Evolutionary conservation across 441 rosid genomes (phyloP).

Genomic region (Raphanus hybrid): DNA sequence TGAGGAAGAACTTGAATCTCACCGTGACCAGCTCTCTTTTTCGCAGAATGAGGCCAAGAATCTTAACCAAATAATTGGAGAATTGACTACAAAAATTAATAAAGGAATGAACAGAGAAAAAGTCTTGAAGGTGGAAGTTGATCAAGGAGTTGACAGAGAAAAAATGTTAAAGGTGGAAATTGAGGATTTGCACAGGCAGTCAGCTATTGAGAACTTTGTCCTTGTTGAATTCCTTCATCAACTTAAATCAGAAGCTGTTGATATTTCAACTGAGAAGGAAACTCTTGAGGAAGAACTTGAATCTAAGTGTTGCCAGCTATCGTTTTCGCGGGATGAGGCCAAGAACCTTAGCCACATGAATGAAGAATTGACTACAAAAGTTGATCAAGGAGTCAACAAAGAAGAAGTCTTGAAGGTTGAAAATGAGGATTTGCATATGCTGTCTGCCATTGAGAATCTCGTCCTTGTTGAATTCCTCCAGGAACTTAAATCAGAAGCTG

Average conservation of each 20-base stretch:
- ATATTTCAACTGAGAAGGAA: conserved; percentile 55
- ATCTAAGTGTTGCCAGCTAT: conserved; percentile 52
- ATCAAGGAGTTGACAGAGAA: no score
- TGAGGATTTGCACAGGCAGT: no score
- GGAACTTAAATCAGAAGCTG: conserved; percentile 65
- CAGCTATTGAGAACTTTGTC: conserved; percentile 58
- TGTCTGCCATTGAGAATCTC: neutral
- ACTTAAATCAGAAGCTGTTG: conserved; percentile 44
- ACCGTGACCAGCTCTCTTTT: conserved; percentile 50
- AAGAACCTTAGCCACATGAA: conserved; percentile 27
- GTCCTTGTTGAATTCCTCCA: conserved; percentile 65
- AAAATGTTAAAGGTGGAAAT: conserved; percentile 36
- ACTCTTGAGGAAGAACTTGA: conserved; percentile 55
- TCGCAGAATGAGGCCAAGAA: conserved; percentile 54
- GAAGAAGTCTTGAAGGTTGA: neutral
- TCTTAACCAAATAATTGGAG: conserved; percentile 51
- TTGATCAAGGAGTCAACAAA: neutral
- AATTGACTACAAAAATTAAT: neutral
- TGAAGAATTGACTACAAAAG: neutral
- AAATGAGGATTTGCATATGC: neutral
- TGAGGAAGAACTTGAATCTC: conserved; percentile 16
- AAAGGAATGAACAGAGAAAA: conserved; percentile 18
- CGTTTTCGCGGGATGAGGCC: conserved; percentile 50
- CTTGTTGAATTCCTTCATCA: conserved; percentile 63
- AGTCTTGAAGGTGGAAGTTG: conserved; percentile 44